Evolutionary conservation across 805 yeast species (phyloP), one percentile per base, ranked within the genome.

Genomic region (Starmerella floricola): DNA sequence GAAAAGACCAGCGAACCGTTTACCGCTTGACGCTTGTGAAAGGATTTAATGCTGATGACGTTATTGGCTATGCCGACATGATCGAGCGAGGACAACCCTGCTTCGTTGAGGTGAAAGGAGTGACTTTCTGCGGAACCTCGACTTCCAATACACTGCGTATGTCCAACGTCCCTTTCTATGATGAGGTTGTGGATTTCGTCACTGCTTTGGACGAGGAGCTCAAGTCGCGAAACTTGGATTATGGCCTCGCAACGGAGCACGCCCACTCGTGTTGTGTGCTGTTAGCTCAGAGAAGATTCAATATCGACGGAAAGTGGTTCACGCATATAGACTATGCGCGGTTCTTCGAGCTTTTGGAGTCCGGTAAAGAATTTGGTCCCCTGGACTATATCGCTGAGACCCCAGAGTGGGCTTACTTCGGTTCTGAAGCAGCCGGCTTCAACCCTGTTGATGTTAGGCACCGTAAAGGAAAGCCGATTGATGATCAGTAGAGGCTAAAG

Each of bases 81-180:
- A 91, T 87, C 16, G 79, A 71, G 45, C 70, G 76, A 42, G 95
- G 86, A 2, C 63, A 66, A 46, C 96, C 96, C 2, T 78, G 94
- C 33, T 82, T 86, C 53, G 80, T 86, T 45, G 96, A 86, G 61
- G 79, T 86, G 46, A 86, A 86, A 62, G 96, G 96, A 42, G 95
- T 94, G 11, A 86, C 96, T 0, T 86, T 83, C 64, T 85, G 95
- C 66, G 96, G 96, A 0, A 79, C 93, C 0, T 80, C 94, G 35
- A 78, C 94, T 0, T 79, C 94, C 32, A 84, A 86, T 56, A 87
- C 94, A 36, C 67, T 86, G 51, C 85, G 95, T 2, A 86, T 86
- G 96, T 88, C 86, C 58, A 86, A 86, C 56, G 91, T 87, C 43
- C 96, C 96, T 34, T 86, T 82, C 57, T 86, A 86, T 57, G 94